phyloP scores from a whole-genome alignment of 208 protist genomes.

The Leishmania gerbilli region DNA sequence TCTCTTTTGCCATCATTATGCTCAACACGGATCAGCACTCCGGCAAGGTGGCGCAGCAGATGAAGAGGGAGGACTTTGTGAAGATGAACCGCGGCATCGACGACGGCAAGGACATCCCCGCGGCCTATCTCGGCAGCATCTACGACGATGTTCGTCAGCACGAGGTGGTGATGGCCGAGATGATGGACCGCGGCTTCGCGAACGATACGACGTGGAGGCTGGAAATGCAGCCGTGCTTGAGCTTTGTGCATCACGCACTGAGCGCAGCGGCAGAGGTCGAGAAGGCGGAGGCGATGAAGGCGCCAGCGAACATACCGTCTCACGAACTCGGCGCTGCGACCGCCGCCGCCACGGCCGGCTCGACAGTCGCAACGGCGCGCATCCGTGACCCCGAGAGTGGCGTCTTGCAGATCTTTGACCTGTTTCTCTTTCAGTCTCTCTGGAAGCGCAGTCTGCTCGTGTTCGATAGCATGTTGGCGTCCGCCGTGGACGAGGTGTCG shows the following conservation, averaged over 20 bases:
- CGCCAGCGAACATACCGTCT: conserved; percentile 15
- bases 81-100: conserved; percentile 97
- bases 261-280: not conserved
- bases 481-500: conserved; percentile 34
- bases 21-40: conserved; percentile 99
- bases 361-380: not conserved
- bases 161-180: conserved; percentile 93
- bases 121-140: conserved; percentile 84
- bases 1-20: conserved; percentile 99
- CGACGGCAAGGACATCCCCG: conserved; percentile 90
- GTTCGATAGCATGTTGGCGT: conserved; percentile 54
- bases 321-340: not conserved
- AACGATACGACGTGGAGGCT: conserved; percentile 86
- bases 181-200: conserved; percentile 76
- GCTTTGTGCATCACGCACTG: conserved; percentile 22
- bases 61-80: conserved; percentile 94
- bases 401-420: conserved; percentile 27
- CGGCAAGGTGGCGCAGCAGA: conserved; percentile 92
- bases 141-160: conserved; percentile 94
- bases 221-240: conserved; percentile 53
- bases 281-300: conserved; percentile 12
- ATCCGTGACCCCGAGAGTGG: not conserved
- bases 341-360: not conserved
- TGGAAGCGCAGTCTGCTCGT: conserved; percentile 59
- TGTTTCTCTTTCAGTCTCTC: conserved; percentile 55